These are phyloP conservation scores for Pseudoscleropodium purum DNA, from an alignment of 225 moss, liverwort and hornwort genomes.

Conservation along the genomic window DNA sequence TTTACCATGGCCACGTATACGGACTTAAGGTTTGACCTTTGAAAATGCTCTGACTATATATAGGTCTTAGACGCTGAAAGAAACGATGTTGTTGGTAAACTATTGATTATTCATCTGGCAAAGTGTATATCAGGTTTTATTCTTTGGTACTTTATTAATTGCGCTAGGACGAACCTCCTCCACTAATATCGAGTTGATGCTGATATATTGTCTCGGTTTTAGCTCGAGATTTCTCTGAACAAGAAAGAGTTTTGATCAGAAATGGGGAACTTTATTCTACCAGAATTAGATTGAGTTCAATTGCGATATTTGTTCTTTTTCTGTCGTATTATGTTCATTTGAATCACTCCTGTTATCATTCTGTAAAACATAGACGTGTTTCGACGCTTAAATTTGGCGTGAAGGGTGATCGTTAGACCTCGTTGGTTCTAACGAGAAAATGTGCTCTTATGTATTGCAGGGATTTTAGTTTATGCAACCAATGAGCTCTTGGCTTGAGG, in stretches of 20 bases:
- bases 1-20: not conserved
- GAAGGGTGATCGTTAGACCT: not conserved
- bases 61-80: not conserved
- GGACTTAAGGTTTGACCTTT: not conserved
- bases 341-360: not conserved
- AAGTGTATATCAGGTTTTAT: not conserved
- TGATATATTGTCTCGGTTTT: not conserved
- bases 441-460: slow-evolving; percentile 2
- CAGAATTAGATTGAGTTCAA: not conserved
- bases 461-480: not conserved
- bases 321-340: not conserved
- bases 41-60: not conserved
- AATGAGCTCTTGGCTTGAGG: not conserved
- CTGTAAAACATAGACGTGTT: not conserved
- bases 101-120: not conserved
- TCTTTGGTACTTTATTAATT: not conserved
- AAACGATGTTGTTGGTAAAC: not conserved
- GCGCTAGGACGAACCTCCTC: not conserved
- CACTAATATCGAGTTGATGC: not conserved
- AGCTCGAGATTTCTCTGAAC: not conserved
- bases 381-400: not conserved
- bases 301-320: not conserved
- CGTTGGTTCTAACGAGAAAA: slow-evolving; percentile 5
- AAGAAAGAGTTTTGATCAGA: not conserved
- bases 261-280: not conserved